Percentiles rank a stretch among this genome's conserved stretches.
These are phyloP conservation scores for Fusarium decemcellulare DNA, from an alignment of 2,329 filamentous ascomycete genomes.

Conservation along the genomic window DNA sequence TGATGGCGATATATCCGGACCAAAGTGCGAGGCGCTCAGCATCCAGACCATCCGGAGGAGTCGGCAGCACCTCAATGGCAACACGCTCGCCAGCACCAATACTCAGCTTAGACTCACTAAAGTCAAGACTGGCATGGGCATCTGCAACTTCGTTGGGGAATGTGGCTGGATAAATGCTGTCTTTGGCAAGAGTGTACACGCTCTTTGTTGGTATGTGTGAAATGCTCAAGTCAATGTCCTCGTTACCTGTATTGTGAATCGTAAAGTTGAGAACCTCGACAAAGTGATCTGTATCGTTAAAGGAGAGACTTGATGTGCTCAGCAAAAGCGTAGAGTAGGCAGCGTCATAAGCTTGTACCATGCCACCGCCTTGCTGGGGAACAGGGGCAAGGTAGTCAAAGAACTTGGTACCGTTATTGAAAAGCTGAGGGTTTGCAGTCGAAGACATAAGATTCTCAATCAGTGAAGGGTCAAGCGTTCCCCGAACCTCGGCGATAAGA, in stretches of 20 bases:
- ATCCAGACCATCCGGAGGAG: conserved; percentile 55
- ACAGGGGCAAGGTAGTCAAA: conserved; percentile 64
- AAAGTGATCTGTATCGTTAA: conserved; percentile 75
- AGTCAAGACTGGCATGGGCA: conserved; percentile 56
- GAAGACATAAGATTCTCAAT: conserved; percentile 65
- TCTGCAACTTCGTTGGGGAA: conserved; percentile 61
- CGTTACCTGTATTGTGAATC: conserved; percentile 67
- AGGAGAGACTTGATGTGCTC: conserved; percentile 69
- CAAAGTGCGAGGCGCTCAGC: conserved; percentile 56
- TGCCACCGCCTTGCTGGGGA: conserved; percentile 71
- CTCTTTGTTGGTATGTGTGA: conserved; percentile 65
- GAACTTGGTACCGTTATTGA: conserved; percentile 59
- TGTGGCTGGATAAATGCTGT: conserved; percentile 51
- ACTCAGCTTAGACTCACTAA: conserved; percentile 60
- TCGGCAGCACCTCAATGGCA: conserved; percentile 61
- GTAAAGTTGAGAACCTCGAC: conserved; percentile 63
- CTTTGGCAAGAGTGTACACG: conserved; percentile 62
- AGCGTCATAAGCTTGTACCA: conserved; percentile 72
- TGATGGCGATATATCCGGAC: conserved; percentile 58
- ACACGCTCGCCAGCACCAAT: conserved; percentile 58
- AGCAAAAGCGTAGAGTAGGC: conserved; percentile 68
- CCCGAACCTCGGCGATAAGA: conserved; percentile 65
- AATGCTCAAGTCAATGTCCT: conserved; percentile 65
- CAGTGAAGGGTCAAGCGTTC: conserved; percentile 63
- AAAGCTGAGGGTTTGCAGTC: conserved; percentile 63